Percentiles rank a stretch among this genome's conserved stretches.
These are phyloP conservation scores for Passalora sequoiae DNA, from an alignment of 2,329 filamentous ascomycete species.

Conservation along the genomic window DNA sequence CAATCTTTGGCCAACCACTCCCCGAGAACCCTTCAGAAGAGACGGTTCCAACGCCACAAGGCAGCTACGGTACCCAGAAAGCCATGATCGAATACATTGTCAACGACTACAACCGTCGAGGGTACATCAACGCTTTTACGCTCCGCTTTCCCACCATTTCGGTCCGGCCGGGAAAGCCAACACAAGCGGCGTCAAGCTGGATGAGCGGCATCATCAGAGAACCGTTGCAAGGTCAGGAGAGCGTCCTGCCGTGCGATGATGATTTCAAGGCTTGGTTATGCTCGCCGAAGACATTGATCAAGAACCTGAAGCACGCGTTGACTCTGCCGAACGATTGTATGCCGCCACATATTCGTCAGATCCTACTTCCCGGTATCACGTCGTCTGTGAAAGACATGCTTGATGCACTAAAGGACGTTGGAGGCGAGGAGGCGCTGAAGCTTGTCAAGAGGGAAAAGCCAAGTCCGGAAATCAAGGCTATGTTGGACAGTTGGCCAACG, in stretches of 20 bases:
- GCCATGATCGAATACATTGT: conserved; percentile 47
- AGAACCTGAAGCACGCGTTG: conserved; percentile 51
- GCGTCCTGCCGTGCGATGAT: conserved; percentile 48
- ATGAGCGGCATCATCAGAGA: conserved; percentile 52
- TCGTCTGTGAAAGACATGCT: conserved; percentile 54
- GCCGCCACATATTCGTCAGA: conserved; percentile 45
- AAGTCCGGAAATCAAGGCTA: conserved; percentile 47
- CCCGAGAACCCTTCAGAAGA: conserved; percentile 41
- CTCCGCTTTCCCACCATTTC: conserved; percentile 50
- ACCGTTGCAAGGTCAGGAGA: conserved; percentile 46
- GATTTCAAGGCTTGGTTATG: conserved; percentile 55
- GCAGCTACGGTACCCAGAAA: conserved; percentile 50
- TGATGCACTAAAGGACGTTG: conserved; percentile 51
- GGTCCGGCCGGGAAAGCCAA: conserved; percentile 48
- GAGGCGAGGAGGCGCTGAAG: conserved; percentile 48
- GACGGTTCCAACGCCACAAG: conserved; percentile 46
- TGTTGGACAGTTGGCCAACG: conserved; percentile 54
- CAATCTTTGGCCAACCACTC: conserved; percentile 46
- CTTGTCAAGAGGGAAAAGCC: conserved; percentile 50
- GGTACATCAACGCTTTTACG: conserved; percentile 41
- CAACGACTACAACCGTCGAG: conserved; percentile 50
- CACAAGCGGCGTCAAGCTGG: conserved; percentile 49
- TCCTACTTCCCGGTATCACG: conserved; percentile 52
- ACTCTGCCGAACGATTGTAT: conserved; percentile 48
- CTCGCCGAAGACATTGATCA: conserved; percentile 50